Conservation (phyloP, 331 rosid genomes). For the Acacia pycnantha region DNA sequence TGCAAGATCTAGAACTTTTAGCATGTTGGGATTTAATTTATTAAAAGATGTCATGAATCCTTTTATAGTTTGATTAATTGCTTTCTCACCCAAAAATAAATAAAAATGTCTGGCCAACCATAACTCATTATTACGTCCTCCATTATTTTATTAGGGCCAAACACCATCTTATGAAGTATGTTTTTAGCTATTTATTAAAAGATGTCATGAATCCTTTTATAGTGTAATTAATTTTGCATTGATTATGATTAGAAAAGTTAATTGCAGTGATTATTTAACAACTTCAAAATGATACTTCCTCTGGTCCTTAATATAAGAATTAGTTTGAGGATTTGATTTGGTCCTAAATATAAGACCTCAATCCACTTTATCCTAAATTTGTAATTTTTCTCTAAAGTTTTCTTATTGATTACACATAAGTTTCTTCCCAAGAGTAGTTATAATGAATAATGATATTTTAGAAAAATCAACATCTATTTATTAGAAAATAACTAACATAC, state of each 20-base stretch:
- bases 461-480: no score
- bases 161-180: neutral
- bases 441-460: no score
- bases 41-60: neutral
- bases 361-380: no score
- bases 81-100: neutral
- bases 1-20: neutral
- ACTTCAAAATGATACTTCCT: no score
- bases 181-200: neutral
- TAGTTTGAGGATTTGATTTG: no score
- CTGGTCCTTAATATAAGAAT: no score
- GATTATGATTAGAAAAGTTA: neutral
- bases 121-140: neutral
- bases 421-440: no score
- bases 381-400: no score
- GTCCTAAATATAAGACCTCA: accelerated
- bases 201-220: neutral
- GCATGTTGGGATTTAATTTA: conserved; percentile 13
- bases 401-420: no score
- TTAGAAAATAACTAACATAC: no score
- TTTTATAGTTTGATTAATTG: neutral
- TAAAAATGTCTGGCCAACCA: neutral
- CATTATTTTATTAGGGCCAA: neutral
- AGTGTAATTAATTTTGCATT: neutral
- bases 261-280: neutral